Base-by-base conservation (phyloP, 768 basidiomycete species). In the Ramaria rubella region DNA sequence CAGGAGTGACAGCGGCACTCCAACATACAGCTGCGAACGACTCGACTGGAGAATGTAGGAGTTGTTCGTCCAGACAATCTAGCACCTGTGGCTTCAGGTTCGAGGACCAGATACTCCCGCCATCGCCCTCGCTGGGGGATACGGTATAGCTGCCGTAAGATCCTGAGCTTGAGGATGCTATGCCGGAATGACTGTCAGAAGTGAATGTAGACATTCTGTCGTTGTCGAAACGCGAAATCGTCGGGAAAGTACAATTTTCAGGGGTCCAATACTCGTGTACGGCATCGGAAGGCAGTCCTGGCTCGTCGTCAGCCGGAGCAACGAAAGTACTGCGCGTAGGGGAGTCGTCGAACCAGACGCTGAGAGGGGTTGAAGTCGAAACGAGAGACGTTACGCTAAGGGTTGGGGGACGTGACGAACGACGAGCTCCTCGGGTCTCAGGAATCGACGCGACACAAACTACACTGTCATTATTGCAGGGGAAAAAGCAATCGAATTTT, bases 21-120 rank as follows among this genome's bases (percentile, higher is more conserved):
- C 55, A 56, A 23, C 55, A 56, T 14, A 56, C 31, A 6, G 55
- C 55, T 5, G 55, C 55, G 45, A 56, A 56, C 5, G 55, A 56
- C 15, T 56, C 55, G 5, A 56, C 21, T 17, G 55, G 55, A 4
- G 55, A 56, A 19, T 27, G n/a, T 27, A 56, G 26, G 31, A 56
- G 55, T 21, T 56, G 33, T 14, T 56, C 55, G 26, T 56, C 55
- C 43, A 56, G 46, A 11, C 44, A 34, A 15, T 46, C 55, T 17
- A 36, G 31, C 5, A 49, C 23, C 14, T 45, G 27, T 12, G 23
- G 5, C 44, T 56, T 48, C 15, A 24, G 19, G 21, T 24, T 14
- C 24, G 44, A 46, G 34, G 55, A 56, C 19, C 17, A 23, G 31
- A n/a, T 30, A 23, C 55, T 56, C 11, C 19, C 15, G 23, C 6